phyloP scores from a whole-genome alignment of 2,329 filamentous ascomycete genomes.

The Diplodia scrobiculata region DNA sequence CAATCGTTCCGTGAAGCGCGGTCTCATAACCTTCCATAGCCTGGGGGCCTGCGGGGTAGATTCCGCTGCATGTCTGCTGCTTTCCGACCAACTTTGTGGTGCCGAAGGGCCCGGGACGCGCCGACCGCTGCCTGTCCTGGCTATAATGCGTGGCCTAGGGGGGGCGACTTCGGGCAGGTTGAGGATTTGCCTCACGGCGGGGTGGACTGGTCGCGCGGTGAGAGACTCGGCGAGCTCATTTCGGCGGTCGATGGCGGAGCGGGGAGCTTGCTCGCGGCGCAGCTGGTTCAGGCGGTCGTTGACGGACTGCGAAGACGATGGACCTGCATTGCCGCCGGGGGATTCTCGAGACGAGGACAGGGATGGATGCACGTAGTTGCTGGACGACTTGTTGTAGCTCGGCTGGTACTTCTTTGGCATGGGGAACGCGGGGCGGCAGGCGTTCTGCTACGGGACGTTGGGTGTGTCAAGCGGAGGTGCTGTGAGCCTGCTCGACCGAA shows the following conservation, averaged over 20 bases:
- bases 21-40: not conserved
- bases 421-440: constrained; percentile 19
- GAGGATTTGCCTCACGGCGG: constrained; percentile 49
- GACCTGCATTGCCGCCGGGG: constrained; percentile 31
- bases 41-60: constrained; percentile 30
- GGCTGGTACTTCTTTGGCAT: constrained; percentile 55
- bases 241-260: constrained; percentile 46
- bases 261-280: constrained; percentile 47
- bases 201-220: constrained; percentile 50
- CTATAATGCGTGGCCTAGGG: constrained; percentile 48
- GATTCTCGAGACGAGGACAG: constrained; percentile 39
- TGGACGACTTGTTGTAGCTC: constrained; percentile 45
- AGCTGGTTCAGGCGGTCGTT: constrained; percentile 54
- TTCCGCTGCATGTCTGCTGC: constrained; percentile 39
- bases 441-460: not conserved
- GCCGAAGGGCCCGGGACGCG: constrained; percentile 49
- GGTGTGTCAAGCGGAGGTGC: not conserved
- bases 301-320: constrained; percentile 41
- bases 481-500: not conserved
- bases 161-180: constrained; percentile 51
- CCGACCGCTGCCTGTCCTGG: constrained; percentile 29
- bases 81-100: constrained; percentile 50
- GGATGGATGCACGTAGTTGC: constrained; percentile 45
- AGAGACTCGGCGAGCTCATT: constrained; percentile 49
- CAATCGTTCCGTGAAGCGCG: constrained; percentile 23